A percentile compares a stretch with the other conserved stretches of the same genome.
Evolutionary conservation across 1,284 basidiomycete species (phyloP).

Genomic region (Psilocybe mexicana): DNA sequence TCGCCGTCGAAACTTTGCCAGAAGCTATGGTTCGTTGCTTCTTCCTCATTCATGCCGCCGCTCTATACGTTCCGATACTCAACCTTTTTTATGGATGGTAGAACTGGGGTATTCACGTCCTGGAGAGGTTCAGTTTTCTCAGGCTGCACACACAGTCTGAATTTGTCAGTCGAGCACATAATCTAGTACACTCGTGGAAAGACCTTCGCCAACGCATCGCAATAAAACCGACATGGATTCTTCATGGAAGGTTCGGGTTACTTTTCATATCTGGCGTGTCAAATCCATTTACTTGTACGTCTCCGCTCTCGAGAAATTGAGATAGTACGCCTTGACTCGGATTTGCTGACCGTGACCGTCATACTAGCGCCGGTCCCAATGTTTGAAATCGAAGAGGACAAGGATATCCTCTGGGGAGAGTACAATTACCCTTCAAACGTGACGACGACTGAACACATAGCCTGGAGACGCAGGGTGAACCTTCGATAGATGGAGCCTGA

Average conservation of each 20-base stretch:
- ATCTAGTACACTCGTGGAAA: neutral
- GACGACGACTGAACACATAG: neutral
- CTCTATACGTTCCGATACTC: neutral
- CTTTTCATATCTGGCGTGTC: neutral
- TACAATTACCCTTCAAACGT: neutral
- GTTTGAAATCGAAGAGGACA: neutral
- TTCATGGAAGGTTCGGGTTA: conserved; percentile 3
- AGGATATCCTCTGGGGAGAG: conserved; percentile 3
- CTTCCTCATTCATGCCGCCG: neutral
- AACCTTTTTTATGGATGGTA: neutral
- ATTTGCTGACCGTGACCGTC: neutral
- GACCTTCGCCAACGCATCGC: neutral
- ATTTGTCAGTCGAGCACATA: neutral
- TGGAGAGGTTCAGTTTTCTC: neutral
- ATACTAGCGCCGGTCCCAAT: neutral
- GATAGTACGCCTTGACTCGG: neutral
- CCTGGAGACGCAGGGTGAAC: conserved; percentile 1
- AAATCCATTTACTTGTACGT: neutral
- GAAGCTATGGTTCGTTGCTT: neutral
- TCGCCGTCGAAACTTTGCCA: conserved; percentile 1
- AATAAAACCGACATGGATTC: neutral
- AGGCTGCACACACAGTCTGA: neutral
- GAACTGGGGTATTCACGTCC: neutral
- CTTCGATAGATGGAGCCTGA: neutral
- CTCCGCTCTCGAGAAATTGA: neutral